Percentiles rank a stretch among this genome's conserved stretches.
These are phyloP conservation scores for Steccherinum ochraceum DNA, from an alignment of 768 basidiomycete genomes.

Conservation along the genomic window DNA sequence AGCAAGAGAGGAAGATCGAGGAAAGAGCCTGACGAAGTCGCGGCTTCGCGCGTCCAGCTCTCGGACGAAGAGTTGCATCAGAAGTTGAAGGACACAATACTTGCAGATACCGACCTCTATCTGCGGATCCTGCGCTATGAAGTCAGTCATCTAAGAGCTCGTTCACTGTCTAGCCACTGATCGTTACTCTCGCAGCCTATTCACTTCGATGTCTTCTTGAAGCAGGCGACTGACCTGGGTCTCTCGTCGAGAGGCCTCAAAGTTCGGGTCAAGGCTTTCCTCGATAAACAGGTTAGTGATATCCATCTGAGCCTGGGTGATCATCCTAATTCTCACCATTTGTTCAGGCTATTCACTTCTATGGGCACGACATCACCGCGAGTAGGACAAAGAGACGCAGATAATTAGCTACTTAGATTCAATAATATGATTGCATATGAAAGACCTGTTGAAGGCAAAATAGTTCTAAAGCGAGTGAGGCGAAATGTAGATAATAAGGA, in stretches of 20 bases:
- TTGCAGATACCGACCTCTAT: constrained; percentile 41
- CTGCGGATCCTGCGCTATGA: constrained; percentile 60
- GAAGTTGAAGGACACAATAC: constrained; percentile 35
- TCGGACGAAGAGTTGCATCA: constrained; percentile 37
- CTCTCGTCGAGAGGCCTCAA: constrained; percentile 28
- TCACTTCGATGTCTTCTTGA: constrained; percentile 46
- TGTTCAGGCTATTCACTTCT: constrained; percentile 49
- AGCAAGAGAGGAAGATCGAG: neutral
- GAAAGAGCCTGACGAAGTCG: constrained; percentile 2
- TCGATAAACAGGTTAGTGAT: constrained; percentile 50
- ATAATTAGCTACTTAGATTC: constrained; percentile 6
- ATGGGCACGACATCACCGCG: constrained; percentile 30
- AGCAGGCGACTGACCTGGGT: constrained; percentile 30
- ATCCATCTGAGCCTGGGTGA: neutral
- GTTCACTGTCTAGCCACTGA: neutral
- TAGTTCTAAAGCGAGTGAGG: neutral
- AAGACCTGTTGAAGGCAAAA: constrained; percentile 31
- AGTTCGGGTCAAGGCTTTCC: constrained; percentile 37
- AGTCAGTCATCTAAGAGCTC: too few relatives aligned
- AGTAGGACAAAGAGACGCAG: constrained; percentile 17
- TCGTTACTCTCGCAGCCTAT: constrained; percentile 51
- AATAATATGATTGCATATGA: constrained; percentile 11
- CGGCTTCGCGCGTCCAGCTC: constrained; percentile 13
- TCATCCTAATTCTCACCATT: neutral
- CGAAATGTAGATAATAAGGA: neutral